Conservation (phyloP, 179 eudicot species). For the Beta macrorhiza region DNA sequence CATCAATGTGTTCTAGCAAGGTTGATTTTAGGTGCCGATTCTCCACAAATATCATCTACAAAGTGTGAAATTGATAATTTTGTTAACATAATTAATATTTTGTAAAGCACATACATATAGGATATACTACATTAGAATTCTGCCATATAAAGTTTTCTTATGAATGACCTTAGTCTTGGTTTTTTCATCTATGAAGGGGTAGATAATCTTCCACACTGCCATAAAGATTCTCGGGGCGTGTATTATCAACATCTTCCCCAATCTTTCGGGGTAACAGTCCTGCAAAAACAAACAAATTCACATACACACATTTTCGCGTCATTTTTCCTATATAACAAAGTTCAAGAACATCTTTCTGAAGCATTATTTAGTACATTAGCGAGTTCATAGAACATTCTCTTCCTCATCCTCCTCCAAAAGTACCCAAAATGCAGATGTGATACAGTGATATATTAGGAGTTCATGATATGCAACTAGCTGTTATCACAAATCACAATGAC, state of each 20-base stretch:
- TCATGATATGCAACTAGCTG: no score
- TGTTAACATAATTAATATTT: background rate
- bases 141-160: background rate
- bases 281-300: background rate
- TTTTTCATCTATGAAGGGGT: constrained; percentile 15
- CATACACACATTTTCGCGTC: background rate
- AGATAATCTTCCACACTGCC: constrained; percentile 15
- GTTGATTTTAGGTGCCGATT: constrained; percentile 50
- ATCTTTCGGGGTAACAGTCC: constrained; percentile 17
- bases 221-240: constrained; percentile 16
- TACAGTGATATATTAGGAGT: no score
- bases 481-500: no score
- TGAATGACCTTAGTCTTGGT: constrained; percentile 9
- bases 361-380: no score
- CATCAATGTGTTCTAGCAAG: constrained; percentile 63
- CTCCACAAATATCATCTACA: constrained; percentile 63
- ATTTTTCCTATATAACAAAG: background rate
- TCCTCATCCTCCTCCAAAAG: no score
- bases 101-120: no score
- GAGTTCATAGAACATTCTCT: no score
- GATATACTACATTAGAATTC: background rate
- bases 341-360: background rate
- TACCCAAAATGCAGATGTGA: no score
- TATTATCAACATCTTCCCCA: constrained; percentile 11
- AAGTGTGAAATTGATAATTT: background rate